Evolutionary conservation across 768 basidiomycete genomes (phyloP).

Genomic region (Pulveroboletus ravenelii): DNA sequence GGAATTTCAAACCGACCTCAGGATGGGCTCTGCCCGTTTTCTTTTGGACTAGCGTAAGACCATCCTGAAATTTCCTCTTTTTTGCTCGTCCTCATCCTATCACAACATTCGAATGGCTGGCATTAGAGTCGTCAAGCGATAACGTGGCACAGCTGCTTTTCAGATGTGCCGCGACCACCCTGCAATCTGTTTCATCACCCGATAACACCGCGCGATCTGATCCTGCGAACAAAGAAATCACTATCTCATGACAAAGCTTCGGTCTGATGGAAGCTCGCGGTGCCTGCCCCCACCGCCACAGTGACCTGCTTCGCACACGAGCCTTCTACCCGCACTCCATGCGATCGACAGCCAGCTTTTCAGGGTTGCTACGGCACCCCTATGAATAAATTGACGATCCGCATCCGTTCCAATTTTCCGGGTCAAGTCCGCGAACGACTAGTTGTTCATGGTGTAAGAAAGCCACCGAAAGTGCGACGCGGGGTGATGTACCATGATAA

Average conservation of each 20-base stretch:
- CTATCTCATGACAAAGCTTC: constrained; percentile 3
- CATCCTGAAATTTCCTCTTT: too few relatives aligned
- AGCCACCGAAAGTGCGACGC: background rate
- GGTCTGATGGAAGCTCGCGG: background rate
- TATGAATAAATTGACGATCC: constrained; percentile 14
- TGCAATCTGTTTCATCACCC: background rate
- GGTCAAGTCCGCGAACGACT: constrained; percentile 8
- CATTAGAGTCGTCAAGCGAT: too few relatives aligned
- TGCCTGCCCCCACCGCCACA: background rate
- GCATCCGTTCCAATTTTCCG: background rate
- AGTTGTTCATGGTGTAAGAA: background rate
- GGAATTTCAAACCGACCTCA: too few relatives aligned
- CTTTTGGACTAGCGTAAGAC: too few relatives aligned
- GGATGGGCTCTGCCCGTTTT: too few relatives aligned
- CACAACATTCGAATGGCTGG: too few relatives aligned
- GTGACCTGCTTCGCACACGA: background rate
- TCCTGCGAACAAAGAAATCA: background rate
- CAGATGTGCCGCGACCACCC: background rate
- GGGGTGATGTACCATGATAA: background rate
- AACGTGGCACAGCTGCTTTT: too few relatives aligned
- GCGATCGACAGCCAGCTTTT: background rate
- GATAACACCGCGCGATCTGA: constrained; percentile 12
- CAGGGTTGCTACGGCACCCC: background rate
- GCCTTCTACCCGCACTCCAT: background rate
- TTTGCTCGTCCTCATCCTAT: too few relatives aligned